Conservation (phyloP, 768 basidiomycete genomes). For the Pleurotus sapidus region DNA sequence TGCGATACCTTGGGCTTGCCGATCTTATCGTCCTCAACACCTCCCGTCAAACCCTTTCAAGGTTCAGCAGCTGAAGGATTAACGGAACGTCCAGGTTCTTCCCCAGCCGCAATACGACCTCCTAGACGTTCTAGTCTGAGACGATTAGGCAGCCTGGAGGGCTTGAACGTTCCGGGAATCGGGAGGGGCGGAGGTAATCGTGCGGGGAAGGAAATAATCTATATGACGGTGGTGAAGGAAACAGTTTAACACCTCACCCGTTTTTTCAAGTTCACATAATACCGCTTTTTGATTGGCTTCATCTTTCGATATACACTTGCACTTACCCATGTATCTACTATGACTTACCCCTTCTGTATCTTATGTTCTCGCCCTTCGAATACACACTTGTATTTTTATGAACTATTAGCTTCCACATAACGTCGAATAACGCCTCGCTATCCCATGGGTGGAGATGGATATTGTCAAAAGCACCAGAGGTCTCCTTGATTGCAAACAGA, state of each 20-base stretch:
- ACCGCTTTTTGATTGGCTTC: not conserved
- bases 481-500: no score
- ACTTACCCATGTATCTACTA: not conserved
- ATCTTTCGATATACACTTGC: not conserved
- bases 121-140: not conserved
- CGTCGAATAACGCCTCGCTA: no score
- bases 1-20: conserved; percentile 20
- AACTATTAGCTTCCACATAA: not conserved
- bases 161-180: conserved; percentile 14
- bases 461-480: no score
- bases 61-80: conserved; percentile 19
- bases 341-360: not conserved
- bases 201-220: conserved; percentile 29
- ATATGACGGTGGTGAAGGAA: conserved; percentile 44
- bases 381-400: conserved; percentile 6
- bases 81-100: not conserved
- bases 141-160: not conserved
- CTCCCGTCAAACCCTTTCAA: conserved; percentile 15
- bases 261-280: not conserved
- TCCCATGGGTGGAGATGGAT: no score
- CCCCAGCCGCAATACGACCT: not conserved
- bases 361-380: not conserved
- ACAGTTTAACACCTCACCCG: not conserved
- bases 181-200: conserved; percentile 19
- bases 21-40: conserved; percentile 8